These are phyloP conservation scores for Zangia roseola DNA, from an alignment of 768 basidiomycete species.

Conservation along the genomic window DNA sequence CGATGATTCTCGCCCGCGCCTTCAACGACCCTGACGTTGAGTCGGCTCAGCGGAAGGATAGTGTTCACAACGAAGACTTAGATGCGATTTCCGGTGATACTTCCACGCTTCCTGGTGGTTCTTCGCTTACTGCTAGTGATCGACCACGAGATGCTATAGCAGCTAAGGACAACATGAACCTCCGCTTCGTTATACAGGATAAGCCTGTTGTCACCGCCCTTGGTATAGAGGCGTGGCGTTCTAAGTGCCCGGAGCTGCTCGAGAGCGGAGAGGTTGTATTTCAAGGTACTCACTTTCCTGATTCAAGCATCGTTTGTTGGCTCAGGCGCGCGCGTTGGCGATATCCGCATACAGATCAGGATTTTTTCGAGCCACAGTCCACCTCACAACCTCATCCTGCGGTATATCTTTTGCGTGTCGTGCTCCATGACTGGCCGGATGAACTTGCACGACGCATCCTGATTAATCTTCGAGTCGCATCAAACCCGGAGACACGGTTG, in stretches of 20 bases:
- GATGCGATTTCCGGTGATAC: background rate
- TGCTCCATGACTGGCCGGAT: constrained; percentile 82
- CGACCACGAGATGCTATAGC: constrained; percentile 14
- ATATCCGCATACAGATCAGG: constrained; percentile 47
- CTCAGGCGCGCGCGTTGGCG: background rate
- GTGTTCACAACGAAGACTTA: background rate
- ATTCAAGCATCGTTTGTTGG: background rate
- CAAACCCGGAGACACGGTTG: constrained; percentile 47
- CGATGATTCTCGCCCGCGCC: constrained; percentile 41
- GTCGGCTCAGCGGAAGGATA: constrained; percentile 1
- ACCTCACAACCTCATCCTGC: constrained; percentile 44
- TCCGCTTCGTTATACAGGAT: constrained; percentile 60
- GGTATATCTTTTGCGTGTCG: constrained; percentile 67
- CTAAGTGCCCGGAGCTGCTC: constrained; percentile 56
- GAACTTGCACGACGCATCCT: constrained; percentile 46
- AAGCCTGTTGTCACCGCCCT: constrained; percentile 51
- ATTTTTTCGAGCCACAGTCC: constrained; percentile 70
- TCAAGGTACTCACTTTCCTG: constrained; percentile 37
- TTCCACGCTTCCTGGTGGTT: background rate
- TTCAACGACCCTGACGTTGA: constrained; percentile 23
- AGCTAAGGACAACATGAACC: constrained; percentile 30
- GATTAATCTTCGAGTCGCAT: constrained; percentile 41
- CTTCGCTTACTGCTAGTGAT: background rate
- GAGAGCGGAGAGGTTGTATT: constrained; percentile 52
- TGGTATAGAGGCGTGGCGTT: constrained; percentile 57